Conservation (phyloP, 371 early-diverging fungal species). For the Smittium culicis region DNA sequence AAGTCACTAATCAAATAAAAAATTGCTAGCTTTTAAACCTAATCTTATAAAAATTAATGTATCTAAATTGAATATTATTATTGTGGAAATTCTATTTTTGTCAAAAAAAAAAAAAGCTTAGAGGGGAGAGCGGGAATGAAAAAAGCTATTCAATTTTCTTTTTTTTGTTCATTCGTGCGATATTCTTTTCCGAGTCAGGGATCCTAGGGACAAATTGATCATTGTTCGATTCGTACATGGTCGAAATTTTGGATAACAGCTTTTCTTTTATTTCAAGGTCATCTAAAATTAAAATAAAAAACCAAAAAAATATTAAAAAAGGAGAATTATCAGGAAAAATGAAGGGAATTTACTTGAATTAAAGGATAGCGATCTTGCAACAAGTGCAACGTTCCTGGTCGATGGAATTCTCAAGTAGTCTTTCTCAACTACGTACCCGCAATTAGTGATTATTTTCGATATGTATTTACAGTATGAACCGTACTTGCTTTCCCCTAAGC, state of each 20-base stretch:
- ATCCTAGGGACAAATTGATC: constrained; percentile 19
- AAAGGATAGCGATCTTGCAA: constrained; percentile 37
- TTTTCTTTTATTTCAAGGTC: neutral
- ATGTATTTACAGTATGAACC: constrained; percentile 54
- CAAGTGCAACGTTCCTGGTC: constrained; percentile 70
- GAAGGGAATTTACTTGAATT: constrained; percentile 7
- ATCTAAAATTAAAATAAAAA: neutral
- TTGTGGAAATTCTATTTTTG: no score
- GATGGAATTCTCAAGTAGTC: constrained; percentile 74
- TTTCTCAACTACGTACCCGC: constrained; percentile 47
- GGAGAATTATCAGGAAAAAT: neutral
- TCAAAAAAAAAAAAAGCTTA: no score
- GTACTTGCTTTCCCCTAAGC: constrained; percentile 48
- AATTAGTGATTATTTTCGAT: constrained; percentile 35
- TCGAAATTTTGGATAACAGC: constrained; percentile 5
- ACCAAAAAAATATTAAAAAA: neutral
- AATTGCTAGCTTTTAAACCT: no score
- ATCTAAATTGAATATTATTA: no score
- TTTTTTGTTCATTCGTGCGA: neutral
- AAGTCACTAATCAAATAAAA: no score
- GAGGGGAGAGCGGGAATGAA: no score
- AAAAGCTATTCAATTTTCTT: no score
- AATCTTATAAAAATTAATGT: no score
- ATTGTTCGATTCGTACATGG: constrained; percentile 8
- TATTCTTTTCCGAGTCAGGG: constrained; percentile 25